Conservation (phyloP, 768 basidiomycete species). For the Hirschioporus abietinus region DNA sequence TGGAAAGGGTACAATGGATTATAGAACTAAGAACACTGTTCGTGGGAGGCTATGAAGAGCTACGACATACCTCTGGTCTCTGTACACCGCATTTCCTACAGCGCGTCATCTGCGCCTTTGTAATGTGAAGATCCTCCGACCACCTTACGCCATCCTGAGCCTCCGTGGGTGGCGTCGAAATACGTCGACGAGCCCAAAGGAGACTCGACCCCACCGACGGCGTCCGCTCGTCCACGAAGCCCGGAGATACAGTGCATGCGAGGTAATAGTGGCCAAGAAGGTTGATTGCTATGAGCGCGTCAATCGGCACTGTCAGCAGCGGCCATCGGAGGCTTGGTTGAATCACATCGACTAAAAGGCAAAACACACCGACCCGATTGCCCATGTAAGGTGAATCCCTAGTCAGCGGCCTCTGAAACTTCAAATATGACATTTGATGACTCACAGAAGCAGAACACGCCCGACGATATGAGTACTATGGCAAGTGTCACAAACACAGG, state of each 20-base stretch:
- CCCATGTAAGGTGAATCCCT: neutral
- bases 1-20: constrained; percentile 2
- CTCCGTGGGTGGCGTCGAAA: constrained; percentile 13
- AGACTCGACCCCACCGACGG: constrained; percentile 33
- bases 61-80: constrained; percentile 69
- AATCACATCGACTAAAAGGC: constrained; percentile 68
- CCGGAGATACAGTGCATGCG: constrained; percentile 74
- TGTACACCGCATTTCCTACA: constrained; percentile 65
- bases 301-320: constrained; percentile 58
- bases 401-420: neutral
- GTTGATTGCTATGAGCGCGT: constrained; percentile 73
- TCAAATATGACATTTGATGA: constrained; percentile 15
- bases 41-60: neutral
- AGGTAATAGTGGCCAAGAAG: constrained; percentile 81
- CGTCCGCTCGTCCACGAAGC: constrained; percentile 64
- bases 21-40: constrained; percentile 8
- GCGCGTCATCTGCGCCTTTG: constrained; percentile 47
- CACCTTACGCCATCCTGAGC: constrained; percentile 42
- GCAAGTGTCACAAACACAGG: constrained; percentile 88
- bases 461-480: constrained; percentile 59
- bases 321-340: constrained; percentile 58
- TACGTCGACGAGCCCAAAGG: constrained; percentile 52
- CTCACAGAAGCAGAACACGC: constrained; percentile 79
- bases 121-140: constrained; percentile 45
- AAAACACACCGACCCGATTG: neutral